Conservation (phyloP, 2,329 filamentous ascomycete species). For the Sporothrix pallida region DNA sequence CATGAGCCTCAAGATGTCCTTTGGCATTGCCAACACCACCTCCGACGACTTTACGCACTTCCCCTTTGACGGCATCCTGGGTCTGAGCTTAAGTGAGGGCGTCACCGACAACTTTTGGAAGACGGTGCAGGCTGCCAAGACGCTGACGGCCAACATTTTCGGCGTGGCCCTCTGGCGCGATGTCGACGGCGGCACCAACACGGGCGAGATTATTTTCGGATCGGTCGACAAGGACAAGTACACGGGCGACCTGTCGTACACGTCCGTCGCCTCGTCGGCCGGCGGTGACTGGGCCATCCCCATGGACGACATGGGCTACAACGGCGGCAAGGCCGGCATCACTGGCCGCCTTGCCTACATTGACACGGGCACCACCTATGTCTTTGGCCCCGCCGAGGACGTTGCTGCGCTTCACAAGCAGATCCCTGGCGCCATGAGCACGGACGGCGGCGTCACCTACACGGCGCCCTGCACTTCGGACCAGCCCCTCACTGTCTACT, state of each 20-base stretch:
- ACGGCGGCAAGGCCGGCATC: constrained; percentile 63
- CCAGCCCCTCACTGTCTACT: constrained; percentile 65
- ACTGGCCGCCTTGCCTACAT: constrained; percentile 70
- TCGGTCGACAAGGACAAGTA: constrained; percentile 70
- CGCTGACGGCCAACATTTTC: constrained; percentile 69
- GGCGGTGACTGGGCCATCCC: constrained; percentile 74
- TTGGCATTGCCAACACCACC: constrained; percentile 74
- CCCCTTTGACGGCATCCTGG: constrained; percentile 87
- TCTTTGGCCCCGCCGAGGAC: constrained; percentile 72
- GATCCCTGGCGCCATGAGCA: constrained; percentile 65
- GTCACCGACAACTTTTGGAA: constrained; percentile 71
- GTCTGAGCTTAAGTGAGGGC: constrained; percentile 69
- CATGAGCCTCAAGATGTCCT: constrained; percentile 66
- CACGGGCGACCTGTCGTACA: constrained; percentile 71
- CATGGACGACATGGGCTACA: constrained; percentile 68
- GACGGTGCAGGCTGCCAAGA: constrained; percentile 60
- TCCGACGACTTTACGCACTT: constrained; percentile 77
- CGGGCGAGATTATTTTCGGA: constrained; percentile 81
- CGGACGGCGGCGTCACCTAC: constrained; percentile 65
- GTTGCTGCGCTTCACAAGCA: constrained; percentile 70
- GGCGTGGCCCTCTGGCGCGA: constrained; percentile 72
- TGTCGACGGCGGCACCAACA: constrained; percentile 68
- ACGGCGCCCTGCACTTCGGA: constrained; percentile 74
- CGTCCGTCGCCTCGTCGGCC: constrained; percentile 54
- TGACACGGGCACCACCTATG: constrained; percentile 82